A percentile compares a stretch with the other conserved stretches of the same genome.
These are phyloP conservation scores for Starmerella apicola DNA, from an alignment of 805 yeast genomes.

Conservation along the genomic window DNA sequence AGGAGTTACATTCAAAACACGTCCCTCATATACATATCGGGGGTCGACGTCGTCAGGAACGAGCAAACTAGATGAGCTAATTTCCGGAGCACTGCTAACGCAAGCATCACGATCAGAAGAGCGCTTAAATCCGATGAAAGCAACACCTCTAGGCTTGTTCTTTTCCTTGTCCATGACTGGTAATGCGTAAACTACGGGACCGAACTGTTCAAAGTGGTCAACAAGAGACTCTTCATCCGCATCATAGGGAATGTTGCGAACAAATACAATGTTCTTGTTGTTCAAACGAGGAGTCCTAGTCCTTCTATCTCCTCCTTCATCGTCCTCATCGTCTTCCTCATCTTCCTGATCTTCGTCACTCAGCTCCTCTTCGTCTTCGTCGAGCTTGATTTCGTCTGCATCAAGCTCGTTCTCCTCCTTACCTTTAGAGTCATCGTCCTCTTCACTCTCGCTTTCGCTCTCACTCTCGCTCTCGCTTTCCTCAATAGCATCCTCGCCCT, in stretches of 20 bases:
- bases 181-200: conserved; percentile 80
- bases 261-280: conserved; percentile 49
- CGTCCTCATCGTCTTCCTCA: conserved; percentile 29
- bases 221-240: conserved; percentile 68
- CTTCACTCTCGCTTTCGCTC: conserved; percentile 27
- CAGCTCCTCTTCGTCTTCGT: conserved; percentile 26
- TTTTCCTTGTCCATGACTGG: conserved; percentile 82
- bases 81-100: conserved; percentile 64
- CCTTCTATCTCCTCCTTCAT: conserved; percentile 25
- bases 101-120: conserved; percentile 56
- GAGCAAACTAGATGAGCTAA: conserved; percentile 51
- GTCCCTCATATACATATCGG: conserved; percentile 77
- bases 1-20: conserved; percentile 70
- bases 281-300: conserved; percentile 24
- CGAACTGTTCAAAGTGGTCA: conserved; percentile 73
- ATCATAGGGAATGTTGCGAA: conserved; percentile 89
- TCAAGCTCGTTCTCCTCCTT: conserved; percentile 22
- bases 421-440: conserved; percentile 26
- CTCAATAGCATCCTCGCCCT: conserved; percentile 30
- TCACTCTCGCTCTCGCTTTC: conserved; percentile 23
- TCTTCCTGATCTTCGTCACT: conserved; percentile 27
- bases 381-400: conserved; percentile 16
- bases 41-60: conserved; percentile 89
- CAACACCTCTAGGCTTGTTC: conserved; percentile 85
- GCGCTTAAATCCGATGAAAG: conserved; percentile 73